These are phyloP conservation scores for Ophiostoma ips DNA, from an alignment of 2,329 filamentous ascomycete genomes.

Conservation along the genomic window DNA sequence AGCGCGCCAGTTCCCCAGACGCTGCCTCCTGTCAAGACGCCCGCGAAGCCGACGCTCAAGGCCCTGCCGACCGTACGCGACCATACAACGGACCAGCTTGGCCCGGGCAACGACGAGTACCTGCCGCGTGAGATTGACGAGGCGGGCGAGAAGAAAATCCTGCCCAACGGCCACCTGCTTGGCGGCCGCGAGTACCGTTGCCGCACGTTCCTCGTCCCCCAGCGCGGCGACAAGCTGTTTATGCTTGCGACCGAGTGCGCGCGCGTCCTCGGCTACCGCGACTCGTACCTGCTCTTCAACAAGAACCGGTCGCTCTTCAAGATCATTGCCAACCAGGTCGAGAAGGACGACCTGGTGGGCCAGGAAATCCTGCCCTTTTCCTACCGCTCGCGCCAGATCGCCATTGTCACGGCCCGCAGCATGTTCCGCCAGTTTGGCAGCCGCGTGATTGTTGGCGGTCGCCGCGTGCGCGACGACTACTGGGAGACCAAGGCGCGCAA, in stretches of 20 bases:
- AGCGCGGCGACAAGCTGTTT: conserved; percentile 85
- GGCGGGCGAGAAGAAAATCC: conserved; percentile 86
- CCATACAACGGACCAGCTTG: conserved; percentile 92
- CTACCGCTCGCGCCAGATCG: conserved; percentile 95
- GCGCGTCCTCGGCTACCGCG: conserved; percentile 80
- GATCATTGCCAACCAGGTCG: conserved; percentile 88
- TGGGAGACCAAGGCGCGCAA: conserved; percentile 97
- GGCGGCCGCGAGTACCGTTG: conserved; percentile 83
- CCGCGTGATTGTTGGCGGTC: conserved; percentile 76
- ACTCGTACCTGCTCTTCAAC: conserved; percentile 98
- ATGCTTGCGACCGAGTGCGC: conserved; percentile 98
- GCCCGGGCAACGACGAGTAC: conserved; percentile 82
- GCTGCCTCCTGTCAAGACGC: conserved; percentile 56
- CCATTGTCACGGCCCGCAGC: conserved; percentile 90
- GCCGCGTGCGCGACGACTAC: conserved; percentile 91
- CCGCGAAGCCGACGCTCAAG: conserved; percentile 75
- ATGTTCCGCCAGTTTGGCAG: conserved; percentile 99
- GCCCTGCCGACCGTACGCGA: conserved; percentile 90
- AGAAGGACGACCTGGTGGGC: conserved; percentile 91
- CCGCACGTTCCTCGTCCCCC: conserved; percentile 82
- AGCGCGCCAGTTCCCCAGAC: conserved; percentile 34
- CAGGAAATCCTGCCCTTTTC: conserved; percentile 96
- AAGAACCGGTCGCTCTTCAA: conserved; percentile 95
- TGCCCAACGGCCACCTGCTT: conserved; percentile 64
- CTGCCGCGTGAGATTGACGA: conserved; percentile 87